Evolutionary conservation across 306 rosid genomes (phyloP), one percentile per base, ranked within the genome.

Genomic region (Argentina anserina): DNA sequence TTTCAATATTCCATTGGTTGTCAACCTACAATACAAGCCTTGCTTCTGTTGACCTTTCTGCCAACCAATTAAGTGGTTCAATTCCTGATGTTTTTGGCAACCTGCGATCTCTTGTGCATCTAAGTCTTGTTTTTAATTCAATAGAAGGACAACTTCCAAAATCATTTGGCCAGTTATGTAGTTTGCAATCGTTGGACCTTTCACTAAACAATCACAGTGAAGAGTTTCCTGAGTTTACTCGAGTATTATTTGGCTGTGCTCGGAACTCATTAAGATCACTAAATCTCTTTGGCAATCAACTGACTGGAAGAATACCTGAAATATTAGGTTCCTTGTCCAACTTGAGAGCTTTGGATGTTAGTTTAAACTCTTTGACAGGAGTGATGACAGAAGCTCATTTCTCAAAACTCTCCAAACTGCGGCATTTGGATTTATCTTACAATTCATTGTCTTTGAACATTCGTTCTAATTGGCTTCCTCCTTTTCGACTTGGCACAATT

Each of bases 321-420:
- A 45, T 6, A 45, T 13, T 45, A 45, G 49, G 49, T 45, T 45
- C 20, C 13, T 45, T 61, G 42, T 61, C 66, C 11, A 61, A 17
- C 10, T 37, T 61, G 0, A 7, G 0, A 37, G 0, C 0, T 6
- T 31, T 61, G 11, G 0, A 33, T 9, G n/a, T 61, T 8, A 0
- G 42, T 61, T 2, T 17, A 42, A 61, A 61, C 34, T 18, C 15
- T 33, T 3, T 33, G 25, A 18, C 20, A 6, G 41, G 41, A 15
- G 49, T 13, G 49, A 43, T 43, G 3, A 43, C 49, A 14, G 49
- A 43, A 43, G 49, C 49, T 43, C 4, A 37, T 17, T 60, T 60
- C 41, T 60, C 66, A 7, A 0, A 33, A 7, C 66, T 60, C 10
- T 60, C 41, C 14, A 60, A 8, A 14, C 36, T 60, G 18, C 0